Evolutionary conservation across 495 filamentous ascomycete genomes (phyloP).

Genomic region (Penicillium longicatenatum): DNA sequence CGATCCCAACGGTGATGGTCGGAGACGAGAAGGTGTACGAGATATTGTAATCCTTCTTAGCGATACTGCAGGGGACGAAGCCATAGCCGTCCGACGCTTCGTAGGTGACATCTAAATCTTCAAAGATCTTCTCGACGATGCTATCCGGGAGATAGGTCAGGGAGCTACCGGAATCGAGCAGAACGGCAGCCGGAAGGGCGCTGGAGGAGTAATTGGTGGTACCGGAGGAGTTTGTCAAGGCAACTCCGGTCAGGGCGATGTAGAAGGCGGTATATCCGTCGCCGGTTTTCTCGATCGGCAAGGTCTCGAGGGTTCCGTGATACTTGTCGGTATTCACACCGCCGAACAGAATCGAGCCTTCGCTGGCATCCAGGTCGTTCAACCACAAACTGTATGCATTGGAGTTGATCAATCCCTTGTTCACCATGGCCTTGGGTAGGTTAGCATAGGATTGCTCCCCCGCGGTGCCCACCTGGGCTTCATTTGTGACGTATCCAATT

Average conservation of each 20-base stretch:
- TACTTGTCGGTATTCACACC: conserved; percentile 86
- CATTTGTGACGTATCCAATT: conserved; percentile 84
- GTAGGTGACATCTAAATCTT: conserved; percentile 64
- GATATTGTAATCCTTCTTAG: conserved; percentile 57
- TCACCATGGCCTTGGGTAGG: conserved; percentile 72
- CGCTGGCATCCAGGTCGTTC: conserved; percentile 60
- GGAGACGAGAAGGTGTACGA: conserved; percentile 69
- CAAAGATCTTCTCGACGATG: conserved; percentile 64
- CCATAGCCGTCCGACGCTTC: conserved; percentile 51
- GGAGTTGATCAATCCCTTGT: conserved; percentile 69
- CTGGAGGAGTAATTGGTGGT: conserved; percentile 51
- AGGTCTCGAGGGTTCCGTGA: conserved; percentile 65
- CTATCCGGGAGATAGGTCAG: conserved; percentile 81
- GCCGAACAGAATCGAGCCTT: conserved; percentile 86
- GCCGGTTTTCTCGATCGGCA: conserved; percentile 68
- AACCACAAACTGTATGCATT: conserved; percentile 75
- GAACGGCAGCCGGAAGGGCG: conserved; percentile 60
- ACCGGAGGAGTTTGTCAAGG: conserved; percentile 46
- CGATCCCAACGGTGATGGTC: conserved; percentile 70
- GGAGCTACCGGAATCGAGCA: conserved; percentile 92
- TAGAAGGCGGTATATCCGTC: conserved; percentile 73
- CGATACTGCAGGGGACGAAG: conserved; percentile 73
- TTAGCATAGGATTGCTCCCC: conserved; percentile 69
- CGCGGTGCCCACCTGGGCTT: conserved; percentile 70
- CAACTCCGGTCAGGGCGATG: conserved; percentile 73